These are phyloP conservation scores for Endocarpon pusillum DNA, from an alignment of 495 filamentous ascomycete species.

Conservation along the genomic window DNA sequence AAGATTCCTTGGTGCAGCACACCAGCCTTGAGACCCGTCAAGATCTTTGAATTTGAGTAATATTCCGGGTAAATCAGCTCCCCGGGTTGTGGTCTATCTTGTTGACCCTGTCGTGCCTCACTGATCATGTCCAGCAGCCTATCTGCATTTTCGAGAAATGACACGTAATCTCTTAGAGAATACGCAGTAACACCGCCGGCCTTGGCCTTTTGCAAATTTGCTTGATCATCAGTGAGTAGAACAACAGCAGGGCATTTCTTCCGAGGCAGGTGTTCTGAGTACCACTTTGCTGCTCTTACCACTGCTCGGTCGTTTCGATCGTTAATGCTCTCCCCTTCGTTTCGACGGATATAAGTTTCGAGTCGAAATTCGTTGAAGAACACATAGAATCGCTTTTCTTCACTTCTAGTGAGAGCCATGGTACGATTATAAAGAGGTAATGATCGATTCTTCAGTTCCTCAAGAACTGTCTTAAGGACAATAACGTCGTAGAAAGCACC, in stretches of 20 bases:
- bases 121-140: slow-evolving; percentile 89
- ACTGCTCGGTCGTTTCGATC: slow-evolving; percentile 92
- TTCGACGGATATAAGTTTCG: slow-evolving; percentile 70
- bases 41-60: slow-evolving; percentile 79
- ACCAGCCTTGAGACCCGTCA: slow-evolving; percentile 74
- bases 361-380: slow-evolving; percentile 97
- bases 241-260: slow-evolving; percentile 56
- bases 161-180: slow-evolving; percentile 61
- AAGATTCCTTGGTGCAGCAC: slow-evolving; percentile 85
- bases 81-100: slow-evolving; percentile 42
- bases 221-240: slow-evolving; percentile 85
- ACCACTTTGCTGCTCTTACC: slow-evolving; percentile 75
- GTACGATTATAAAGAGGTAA: slow-evolving; percentile 89
- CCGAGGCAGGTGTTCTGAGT: slow-evolving; percentile 57
- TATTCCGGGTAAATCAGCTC: slow-evolving; percentile 73
- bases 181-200: slow-evolving; percentile 49
- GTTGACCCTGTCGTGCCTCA: slow-evolving; percentile 47
- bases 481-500: slow-evolving; percentile 89
- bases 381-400: slow-evolving; percentile 92
- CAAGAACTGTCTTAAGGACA: slow-evolving; percentile 85
- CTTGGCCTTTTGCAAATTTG: slow-evolving; percentile 70
- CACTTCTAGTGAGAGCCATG: slow-evolving; percentile 73
- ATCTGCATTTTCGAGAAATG: slow-evolving; percentile 65
- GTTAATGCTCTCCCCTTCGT: slow-evolving; percentile 74
- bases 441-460: slow-evolving; percentile 87